Percentiles rank a stretch among this genome's conserved stretches.
These are phyloP conservation scores for Tetrahymena elliotti DNA, from an alignment of 73 alveolate species.

Conservation along the genomic window DNA sequence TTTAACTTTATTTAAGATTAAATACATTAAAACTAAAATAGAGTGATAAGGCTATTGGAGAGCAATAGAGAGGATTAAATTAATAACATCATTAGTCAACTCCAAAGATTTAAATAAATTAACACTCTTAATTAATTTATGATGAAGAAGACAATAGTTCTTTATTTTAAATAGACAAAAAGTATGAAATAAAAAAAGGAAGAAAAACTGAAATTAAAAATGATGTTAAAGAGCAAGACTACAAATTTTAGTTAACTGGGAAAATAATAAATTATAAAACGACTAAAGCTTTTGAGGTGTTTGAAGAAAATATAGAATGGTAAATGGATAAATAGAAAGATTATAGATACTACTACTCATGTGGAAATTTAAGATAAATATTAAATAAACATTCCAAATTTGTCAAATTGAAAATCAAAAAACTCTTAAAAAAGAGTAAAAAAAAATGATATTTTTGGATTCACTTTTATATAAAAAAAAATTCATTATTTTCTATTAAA, in stretches of 20 bases:
- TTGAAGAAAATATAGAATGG: not conserved
- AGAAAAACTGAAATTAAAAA: not conserved
- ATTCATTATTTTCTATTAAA: too few relatives aligned
- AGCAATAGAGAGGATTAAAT: too few relatives aligned
- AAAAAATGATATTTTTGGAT: not conserved
- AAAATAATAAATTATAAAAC: too few relatives aligned
- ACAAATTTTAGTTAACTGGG: not conserved
- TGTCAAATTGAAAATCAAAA: not conserved
- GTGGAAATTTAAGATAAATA: not conserved
- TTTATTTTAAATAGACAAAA: not conserved
- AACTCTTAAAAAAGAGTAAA: not conserved
- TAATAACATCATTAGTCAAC: not conserved
- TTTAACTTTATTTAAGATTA: too few relatives aligned
- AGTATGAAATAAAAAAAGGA: not conserved
- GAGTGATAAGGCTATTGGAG: not conserved
- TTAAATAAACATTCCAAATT: not conserved
- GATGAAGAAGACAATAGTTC: not conserved
- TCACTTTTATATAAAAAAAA: too few relatives aligned
- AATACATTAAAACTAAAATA: too few relatives aligned
- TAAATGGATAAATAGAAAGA: not conserved
- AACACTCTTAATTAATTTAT: not conserved
- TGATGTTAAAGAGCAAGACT: not conserved
- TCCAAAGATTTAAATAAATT: not conserved
- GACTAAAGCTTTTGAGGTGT: not conserved
- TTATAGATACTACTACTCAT: not conserved